A percentile compares a stretch with the other conserved stretches of the same genome.
Conservation (phyloP, 352 stramenopile species). For the Phytophthora pisi region DNA sequence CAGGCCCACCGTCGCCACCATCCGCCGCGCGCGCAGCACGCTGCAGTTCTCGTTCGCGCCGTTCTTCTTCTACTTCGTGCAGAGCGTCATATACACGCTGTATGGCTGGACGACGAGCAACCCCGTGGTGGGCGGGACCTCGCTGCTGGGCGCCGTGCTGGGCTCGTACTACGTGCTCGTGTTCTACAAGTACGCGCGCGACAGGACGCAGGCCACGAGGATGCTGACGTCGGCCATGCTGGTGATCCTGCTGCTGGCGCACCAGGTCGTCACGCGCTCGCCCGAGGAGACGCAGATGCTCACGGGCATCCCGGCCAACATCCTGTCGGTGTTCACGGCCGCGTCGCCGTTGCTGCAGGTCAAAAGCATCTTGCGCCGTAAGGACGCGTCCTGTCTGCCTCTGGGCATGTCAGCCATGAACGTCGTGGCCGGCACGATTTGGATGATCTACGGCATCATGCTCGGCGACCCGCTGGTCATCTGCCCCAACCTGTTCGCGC, state of each 20-base stretch:
- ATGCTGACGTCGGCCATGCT: slow-evolving; percentile 56
- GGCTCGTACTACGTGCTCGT: slow-evolving; percentile 75
- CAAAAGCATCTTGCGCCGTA: slow-evolving; percentile 61
- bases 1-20: slow-evolving; percentile 69
- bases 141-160: slow-evolving; percentile 57
- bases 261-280: slow-evolving; percentile 50
- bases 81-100: slow-evolving; percentile 84
- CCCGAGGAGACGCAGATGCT: slow-evolving; percentile 62
- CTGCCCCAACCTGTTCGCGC: slow-evolving; percentile 69
- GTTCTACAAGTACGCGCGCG: slow-evolving; percentile 61
- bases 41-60: slow-evolving; percentile 80
- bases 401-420: slow-evolving; percentile 86
- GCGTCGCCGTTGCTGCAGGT: slow-evolving; percentile 73
- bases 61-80: slow-evolving; percentile 88
- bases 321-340: slow-evolving; percentile 73
- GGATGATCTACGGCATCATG: slow-evolving; percentile 75
- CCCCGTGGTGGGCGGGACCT: slow-evolving; percentile 59
- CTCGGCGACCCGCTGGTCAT: slow-evolving; percentile 67
- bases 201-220: slow-evolving; percentile 47
- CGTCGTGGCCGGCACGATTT: slow-evolving; percentile 66
- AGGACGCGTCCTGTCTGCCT: slow-evolving; percentile 74
- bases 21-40: slow-evolving; percentile 69
- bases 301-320: slow-evolving; percentile 76
- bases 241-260: slow-evolving; percentile 54
- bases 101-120: slow-evolving; percentile 75